phyloP scores from a whole-genome alignment of 2,329 filamentous ascomycete genomes.

The Aspergillus piperis region DNA sequence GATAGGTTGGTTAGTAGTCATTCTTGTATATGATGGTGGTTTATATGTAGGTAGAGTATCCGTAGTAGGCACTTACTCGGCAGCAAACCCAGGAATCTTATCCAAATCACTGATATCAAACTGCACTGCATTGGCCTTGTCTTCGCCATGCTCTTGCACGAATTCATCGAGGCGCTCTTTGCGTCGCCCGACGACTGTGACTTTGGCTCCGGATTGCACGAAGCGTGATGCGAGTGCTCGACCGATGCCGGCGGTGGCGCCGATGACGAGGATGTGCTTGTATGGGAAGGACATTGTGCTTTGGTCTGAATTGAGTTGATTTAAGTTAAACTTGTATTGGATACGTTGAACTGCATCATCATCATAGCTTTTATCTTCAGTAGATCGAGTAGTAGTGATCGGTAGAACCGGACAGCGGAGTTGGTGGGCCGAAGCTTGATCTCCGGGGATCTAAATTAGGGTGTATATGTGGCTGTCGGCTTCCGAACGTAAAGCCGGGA shows the following conservation, averaged over 20 bases:
- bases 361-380: no score
- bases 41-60: not conserved
- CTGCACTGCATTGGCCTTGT: constrained; percentile 42
- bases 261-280: constrained; percentile 58
- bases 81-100: constrained; percentile 46
- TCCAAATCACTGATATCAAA: constrained; percentile 53
- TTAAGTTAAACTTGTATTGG: not conserved
- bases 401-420: no score
- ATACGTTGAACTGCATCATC: no score
- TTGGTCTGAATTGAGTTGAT: not conserved
- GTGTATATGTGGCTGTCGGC: no score
- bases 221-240: constrained; percentile 44
- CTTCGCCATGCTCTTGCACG: constrained; percentile 46
- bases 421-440: no score
- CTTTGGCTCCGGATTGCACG: constrained; percentile 44
- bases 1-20: not conserved
- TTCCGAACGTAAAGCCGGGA: no score
- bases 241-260: constrained; percentile 59
- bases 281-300: constrained; percentile 55
- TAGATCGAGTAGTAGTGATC: no score
- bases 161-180: constrained; percentile 54
- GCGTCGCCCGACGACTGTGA: constrained; percentile 60
- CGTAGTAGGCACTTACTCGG: not conserved
- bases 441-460: no score
- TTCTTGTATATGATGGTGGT: not conserved